Evolutionary conservation across 345 rosid genomes (phyloP), one percentile per base, ranked within the genome.

Genomic region (Dipteronia dyeriana): DNA sequence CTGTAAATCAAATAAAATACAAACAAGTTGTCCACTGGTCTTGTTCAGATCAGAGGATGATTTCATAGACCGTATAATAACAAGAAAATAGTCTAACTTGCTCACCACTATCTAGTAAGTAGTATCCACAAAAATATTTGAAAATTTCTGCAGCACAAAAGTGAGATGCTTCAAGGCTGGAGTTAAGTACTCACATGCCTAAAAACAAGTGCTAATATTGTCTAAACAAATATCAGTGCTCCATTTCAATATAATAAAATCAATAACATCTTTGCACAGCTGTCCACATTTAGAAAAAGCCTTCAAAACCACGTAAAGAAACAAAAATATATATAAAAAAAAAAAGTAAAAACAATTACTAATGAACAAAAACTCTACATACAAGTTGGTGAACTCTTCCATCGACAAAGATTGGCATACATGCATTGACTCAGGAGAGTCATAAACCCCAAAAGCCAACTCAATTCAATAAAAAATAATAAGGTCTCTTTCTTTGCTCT

Each of bases 371-470:
- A 68, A 20, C 34, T 68, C 10, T 11, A 57, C n/a, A 13, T 1
- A 57, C 62, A 57, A n/a, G 62, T 57, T n/a, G 51, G 57, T 16
- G 23, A 10, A 69, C 53, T 69, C 70, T n/a, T 66, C 70, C 6
- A 68, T 68, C 45, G 54, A 43, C 72, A 45, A 68, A 68, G 34
- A 23, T 22, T 68, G 56, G 38, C 57, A 23, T 45, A 9, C 16
- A 68, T 23, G 38, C 14, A 68, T 68, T 69, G 73, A 69, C 59
- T 23, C 14, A 16, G 10, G 26, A 22, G 13, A 8, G 0, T 59
- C 63, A 19, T 59, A 59, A 59, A 59, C 26, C 63, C 26, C 63
- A 20, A 20, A 19, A 22, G 63, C 26, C 63, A 59, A 22, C 63
- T 59, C 63, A 59, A n/a, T 59, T 20, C 26, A 53, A 53, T 53